Base-by-base conservation (phyloP, 2,329 filamentous ascomycete genomes). In the Lachnellula occidentalis region DNA sequence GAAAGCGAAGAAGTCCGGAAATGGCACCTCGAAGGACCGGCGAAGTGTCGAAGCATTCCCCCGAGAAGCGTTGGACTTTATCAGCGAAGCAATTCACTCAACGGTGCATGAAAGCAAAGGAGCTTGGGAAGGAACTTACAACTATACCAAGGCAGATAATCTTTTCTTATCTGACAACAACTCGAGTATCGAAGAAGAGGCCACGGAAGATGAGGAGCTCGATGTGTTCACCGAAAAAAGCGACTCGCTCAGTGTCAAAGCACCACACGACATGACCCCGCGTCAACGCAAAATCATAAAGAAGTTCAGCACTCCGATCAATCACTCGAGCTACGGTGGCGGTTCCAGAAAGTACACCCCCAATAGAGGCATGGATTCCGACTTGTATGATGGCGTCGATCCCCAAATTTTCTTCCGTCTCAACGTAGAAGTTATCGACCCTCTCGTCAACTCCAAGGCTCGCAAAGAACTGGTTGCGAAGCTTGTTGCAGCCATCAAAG, bases 31-130 rank as follows among this genome's bases (percentile, higher is more conserved):
- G n/a, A 60, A 56, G 43, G 54, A 55, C 8, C 54, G 45, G 45
- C 51, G 41, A 14, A 54, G 53, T 19, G 31, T 64, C 11, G 64
- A 64, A 42, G 48, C 55, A 1, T 67, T 65, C 45, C 57, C 61
- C 4, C 53, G 53, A 27, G 62, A 65, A 22, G 63, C 65, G 31
- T 17, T 64, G 4, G 62, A 66, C 24, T 61, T 63, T 17, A 55
- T 69, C 31, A 67, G 65, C 47, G 61, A 66, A 45, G 64, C 65
- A 11, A 62, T 69, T 37, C 67, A 69, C 48, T 37, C 60, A 1
- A 54, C 34, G 9, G 42, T 62, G 15, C 58, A 62, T 34, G 66
- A 66, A 37, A 66, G 59, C 24, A 69, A 68, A 47, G 62, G 63
- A 50, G 61, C 61, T 15, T 66, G 64, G 63, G 56, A 59, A 22